Conservation (phyloP, 345 rosid genomes). For the Excoecaria agallocha region DNA sequence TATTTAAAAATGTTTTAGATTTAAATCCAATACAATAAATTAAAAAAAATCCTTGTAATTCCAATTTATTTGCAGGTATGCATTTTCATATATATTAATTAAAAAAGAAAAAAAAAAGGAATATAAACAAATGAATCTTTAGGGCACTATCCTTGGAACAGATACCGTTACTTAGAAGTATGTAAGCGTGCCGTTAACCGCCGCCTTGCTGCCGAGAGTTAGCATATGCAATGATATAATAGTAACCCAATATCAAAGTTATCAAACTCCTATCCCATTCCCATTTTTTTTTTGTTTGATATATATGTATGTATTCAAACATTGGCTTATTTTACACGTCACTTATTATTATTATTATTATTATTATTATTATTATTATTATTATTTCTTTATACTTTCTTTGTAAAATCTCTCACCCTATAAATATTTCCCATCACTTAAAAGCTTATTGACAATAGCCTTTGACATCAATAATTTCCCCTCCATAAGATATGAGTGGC, state of each 20-base stretch:
- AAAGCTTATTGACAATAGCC: conserved; percentile 20
- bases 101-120: neutral
- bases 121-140: neutral
- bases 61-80: too few relatives aligned
- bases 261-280: conserved; percentile 5
- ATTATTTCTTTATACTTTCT: neutral
- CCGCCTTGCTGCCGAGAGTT: conserved; percentile 24
- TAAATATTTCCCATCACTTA: conserved; percentile 23
- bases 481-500: conserved; percentile 38
- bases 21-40: too few relatives aligned
- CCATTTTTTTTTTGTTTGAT: neutral
- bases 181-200: conserved; percentile 23
- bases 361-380: conserved; percentile 1
- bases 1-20: too few relatives aligned
- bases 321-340: conserved; percentile 52
- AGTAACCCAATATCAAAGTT: neutral
- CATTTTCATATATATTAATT: too few relatives aligned
- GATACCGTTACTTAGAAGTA: conserved; percentile 40
- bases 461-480: neutral
- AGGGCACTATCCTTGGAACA: conserved; percentile 12
- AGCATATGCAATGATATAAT: neutral
- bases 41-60: too few relatives aligned
- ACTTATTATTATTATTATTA: conserved; percentile 13
- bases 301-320: conserved; percentile 16
- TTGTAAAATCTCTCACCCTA: conserved; percentile 7